These are phyloP conservation scores for Lasiodiplodia sp. DNA, from an alignment of 2,329 filamentous ascomycete species.

Conservation along the genomic window DNA sequence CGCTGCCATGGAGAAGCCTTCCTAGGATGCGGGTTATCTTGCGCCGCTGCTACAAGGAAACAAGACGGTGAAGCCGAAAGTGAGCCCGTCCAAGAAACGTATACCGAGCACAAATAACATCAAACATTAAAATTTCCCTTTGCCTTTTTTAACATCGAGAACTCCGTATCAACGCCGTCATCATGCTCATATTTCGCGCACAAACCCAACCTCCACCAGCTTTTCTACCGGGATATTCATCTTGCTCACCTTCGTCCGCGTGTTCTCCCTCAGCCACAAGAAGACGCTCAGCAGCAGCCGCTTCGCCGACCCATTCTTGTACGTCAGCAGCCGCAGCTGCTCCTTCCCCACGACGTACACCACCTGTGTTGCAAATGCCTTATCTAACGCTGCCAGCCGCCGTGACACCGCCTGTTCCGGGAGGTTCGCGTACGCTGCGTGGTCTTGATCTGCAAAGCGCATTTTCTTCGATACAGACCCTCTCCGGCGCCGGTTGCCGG, in stretches of 20 bases:
- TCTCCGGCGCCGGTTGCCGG: neutral
- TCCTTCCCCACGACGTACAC: constrained; percentile 68
- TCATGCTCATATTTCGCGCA: constrained; percentile 65
- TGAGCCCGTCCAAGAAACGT: neutral
- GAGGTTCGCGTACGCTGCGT: constrained; percentile 11
- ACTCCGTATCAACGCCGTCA: neutral
- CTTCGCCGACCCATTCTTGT: constrained; percentile 36
- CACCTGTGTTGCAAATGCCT: constrained; percentile 56
- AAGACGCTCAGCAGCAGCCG: constrained; percentile 62
- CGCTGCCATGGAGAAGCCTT: too few species aligned
- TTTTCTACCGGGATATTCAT: constrained; percentile 65
- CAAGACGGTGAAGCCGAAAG: too few species aligned
- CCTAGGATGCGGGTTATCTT: too few species aligned
- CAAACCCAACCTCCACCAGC: constrained; percentile 72
- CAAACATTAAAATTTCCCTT: constrained; percentile 10
- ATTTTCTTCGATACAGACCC: neutral
- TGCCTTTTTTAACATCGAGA: neutral
- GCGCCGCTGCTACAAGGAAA: too few species aligned
- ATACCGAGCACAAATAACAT: neutral
- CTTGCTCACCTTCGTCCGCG: constrained; percentile 70
- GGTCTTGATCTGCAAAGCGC: constrained; percentile 20
- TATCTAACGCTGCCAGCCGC: constrained; percentile 47
- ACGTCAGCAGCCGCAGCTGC: constrained; percentile 54
- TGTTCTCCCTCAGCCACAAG: constrained; percentile 71
- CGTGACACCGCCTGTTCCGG: constrained; percentile 31